Conservation (phyloP, 345 rosid genomes). For the Excoecaria cochinchinensis region DNA sequence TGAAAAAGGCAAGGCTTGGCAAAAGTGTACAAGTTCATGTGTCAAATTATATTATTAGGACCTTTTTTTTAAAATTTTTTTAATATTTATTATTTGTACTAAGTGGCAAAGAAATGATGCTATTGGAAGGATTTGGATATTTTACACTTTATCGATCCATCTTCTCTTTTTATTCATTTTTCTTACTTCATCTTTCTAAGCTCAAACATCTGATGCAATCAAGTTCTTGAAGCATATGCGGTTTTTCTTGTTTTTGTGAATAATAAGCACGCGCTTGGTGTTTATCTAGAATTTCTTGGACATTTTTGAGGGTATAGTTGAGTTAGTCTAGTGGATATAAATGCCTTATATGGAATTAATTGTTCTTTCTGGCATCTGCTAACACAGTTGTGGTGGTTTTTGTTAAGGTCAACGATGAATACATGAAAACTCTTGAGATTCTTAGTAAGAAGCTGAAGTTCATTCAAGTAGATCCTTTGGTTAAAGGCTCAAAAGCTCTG, state of each 20-base stretch:
- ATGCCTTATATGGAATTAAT: neutral
- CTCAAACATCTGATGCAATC: neutral
- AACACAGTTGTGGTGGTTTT: constrained; percentile 25
- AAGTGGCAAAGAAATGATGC: neutral
- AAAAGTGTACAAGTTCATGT: no score
- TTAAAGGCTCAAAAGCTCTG: constrained; percentile 80
- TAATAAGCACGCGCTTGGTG: neutral
- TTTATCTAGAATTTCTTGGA: neutral
- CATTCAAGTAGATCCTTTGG: constrained; percentile 70
- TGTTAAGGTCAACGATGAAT: constrained; percentile 88
- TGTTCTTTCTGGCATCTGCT: constrained; percentile 12
- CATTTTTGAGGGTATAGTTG: neutral
- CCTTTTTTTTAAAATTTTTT: neutral
- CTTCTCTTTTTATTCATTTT: neutral
- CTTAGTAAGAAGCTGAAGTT: constrained; percentile 93
- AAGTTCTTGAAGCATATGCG: neutral
- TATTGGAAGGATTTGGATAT: neutral
- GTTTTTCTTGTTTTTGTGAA: neutral
- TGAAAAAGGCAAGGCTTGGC: no score
- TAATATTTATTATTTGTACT: neutral
- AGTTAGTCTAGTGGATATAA: neutral
- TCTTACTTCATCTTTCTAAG: neutral
- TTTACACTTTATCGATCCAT: neutral
- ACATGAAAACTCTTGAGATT: constrained; percentile 80
- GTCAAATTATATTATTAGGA: no score